Base-by-base conservation (phyloP, 768 basidiomycete species). In the Tylopilus plumbeoviolaceoides region DNA sequence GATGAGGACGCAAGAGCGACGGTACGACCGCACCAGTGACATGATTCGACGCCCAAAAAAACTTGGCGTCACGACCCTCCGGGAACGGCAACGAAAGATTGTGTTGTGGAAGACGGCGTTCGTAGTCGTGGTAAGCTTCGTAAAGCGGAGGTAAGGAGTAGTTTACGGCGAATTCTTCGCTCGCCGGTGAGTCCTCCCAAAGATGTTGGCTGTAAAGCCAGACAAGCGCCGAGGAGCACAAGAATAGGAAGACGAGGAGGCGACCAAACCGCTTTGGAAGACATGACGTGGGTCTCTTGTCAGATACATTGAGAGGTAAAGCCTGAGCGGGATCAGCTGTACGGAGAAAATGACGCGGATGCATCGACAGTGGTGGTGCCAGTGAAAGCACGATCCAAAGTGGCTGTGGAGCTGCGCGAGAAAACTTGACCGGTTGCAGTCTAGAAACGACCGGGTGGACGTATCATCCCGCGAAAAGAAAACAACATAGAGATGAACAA, bases 1-100 rank as follows among this genome's bases (percentile, higher is more conserved):
- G 5, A 7, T 7, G 23, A 21, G 1, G 25, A 30, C 1, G 27
- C 1, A 12, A 5, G 4, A 23, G n/a, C 3, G 10, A 21, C 38
- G 12, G 3, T 4, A 11, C 35, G 10, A 18, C 38, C 73, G 57
- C 44, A 75, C 78, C 62, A 5, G 62, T 64, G 15, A 71, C 75
- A 58, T 83, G 79, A 44, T 80, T 80, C 3, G 78, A 69, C 20
- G 72, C 66, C 70, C 73, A 82, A 10, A 84, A 62, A 58, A 76
- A 83, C 48, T 71, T 74, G 1, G 69, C 70, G 36, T 70, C 64
- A 6, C 60, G 58, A 0, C 75, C 76, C 35, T 78, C 73, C 3
- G 76, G 76, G 36, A 64, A 70, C 1, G 73, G 71, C 4, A 73
- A 56, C 0, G 70, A 68, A 0, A 64, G 56, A 50, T 74, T 61